phyloP scores from a whole-genome alignment of 441 rosid genomes.

The Gossypium davidsonii region DNA sequence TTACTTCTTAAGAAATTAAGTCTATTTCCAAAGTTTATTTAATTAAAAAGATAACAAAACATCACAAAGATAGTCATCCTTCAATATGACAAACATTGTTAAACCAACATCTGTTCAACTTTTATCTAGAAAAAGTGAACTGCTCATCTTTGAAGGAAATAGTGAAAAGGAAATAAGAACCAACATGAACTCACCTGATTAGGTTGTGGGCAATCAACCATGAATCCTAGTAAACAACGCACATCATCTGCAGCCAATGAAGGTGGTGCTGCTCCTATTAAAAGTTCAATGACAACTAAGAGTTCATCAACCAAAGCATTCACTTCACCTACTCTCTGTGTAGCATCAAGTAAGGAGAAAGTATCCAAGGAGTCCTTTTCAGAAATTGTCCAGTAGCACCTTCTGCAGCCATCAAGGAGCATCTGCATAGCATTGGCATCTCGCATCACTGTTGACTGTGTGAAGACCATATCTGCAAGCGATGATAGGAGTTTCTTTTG shows the following conservation, averaged over 20 bases:
- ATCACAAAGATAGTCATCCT: background rate
- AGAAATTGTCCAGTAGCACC: constrained; percentile 86
- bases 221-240: constrained; percentile 78
- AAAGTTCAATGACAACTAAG: constrained; percentile 91
- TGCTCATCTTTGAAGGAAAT: constrained; percentile 2
- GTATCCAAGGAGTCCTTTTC: constrained; percentile 77
- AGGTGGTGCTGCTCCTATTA: constrained; percentile 83
- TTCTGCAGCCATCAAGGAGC: constrained; percentile 99
- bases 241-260: constrained; percentile 73
- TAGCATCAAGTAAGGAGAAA: constrained; percentile 50
- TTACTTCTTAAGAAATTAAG: background rate
- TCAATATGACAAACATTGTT: background rate
- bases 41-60: constrained; percentile 5
- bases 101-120: background rate
- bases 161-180: background rate
- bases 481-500: constrained; percentile 95
- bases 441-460: constrained; percentile 83
- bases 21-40: background rate
- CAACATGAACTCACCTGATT: constrained; percentile 59
- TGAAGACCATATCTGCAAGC: constrained; percentile 98
- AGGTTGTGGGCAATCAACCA: constrained; percentile 96
- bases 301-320: constrained; percentile 99
- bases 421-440: constrained; percentile 97
- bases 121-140: background rate
- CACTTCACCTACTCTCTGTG: constrained; percentile 84